Percentiles rank a stretch among this genome's conserved stretches.
Evolutionary conservation across 331 rosid species (phyloP).

Genomic region (Acacia concinna): DNA sequence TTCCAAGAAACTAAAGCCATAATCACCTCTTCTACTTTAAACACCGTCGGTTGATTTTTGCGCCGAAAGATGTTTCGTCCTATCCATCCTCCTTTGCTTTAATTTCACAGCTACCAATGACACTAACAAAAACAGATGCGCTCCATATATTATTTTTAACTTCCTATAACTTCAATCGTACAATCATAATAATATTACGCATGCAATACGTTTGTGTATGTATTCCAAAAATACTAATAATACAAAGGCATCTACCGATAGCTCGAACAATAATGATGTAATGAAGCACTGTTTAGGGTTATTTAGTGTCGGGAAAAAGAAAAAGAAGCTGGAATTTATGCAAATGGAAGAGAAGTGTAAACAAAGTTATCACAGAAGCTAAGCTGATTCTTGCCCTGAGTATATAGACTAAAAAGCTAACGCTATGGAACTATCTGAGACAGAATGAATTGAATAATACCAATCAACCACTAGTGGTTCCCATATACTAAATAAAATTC

Average conservation of each 20-base stretch:
- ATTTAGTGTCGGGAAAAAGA: not conserved
- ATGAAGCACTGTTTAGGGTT: not conserved
- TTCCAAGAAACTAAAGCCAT: not conserved
- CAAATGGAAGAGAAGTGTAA: not conserved
- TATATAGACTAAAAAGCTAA: not conserved
- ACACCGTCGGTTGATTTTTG: not conserved
- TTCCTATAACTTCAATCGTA: not conserved
- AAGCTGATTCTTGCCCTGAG: not conserved
- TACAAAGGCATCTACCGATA: not conserved
- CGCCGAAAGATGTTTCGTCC: not conserved
- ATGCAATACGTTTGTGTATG: not conserved
- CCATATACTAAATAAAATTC: not conserved
- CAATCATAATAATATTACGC: not conserved
- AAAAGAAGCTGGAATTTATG: not conserved
- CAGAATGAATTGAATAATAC: not conserved
- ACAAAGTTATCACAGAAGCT: not conserved
- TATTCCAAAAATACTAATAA: not conserved
- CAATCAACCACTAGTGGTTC: slow-evolving; percentile 1
- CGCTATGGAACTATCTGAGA: not conserved
- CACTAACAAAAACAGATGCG: not conserved
- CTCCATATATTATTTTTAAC: not conserved
- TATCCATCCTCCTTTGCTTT: not conserved
- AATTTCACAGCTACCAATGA: not conserved
- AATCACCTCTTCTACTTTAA: not conserved
- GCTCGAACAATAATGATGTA: not conserved